Evolutionary conservation across 192 early-diverging fungal genomes (phyloP).

Genomic region (Funneliformis mosseae): DNA sequence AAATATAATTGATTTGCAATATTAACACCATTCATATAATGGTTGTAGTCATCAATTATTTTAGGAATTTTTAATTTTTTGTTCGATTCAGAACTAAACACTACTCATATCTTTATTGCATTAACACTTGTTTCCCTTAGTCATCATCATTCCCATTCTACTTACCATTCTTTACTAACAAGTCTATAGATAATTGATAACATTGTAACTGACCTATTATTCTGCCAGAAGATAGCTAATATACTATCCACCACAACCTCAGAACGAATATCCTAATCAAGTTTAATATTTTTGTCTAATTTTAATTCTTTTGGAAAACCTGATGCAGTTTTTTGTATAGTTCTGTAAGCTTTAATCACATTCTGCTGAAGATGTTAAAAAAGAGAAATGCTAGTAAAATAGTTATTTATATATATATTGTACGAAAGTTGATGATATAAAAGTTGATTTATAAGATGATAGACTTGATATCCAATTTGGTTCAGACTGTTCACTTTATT

Average conservation of each 20-base stretch:
- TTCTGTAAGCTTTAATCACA: not conserved
- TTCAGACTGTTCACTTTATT: not conserved
- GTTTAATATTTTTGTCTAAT: not conserved
- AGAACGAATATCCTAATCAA: not conserved
- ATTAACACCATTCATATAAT: no score
- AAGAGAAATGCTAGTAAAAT: not conserved
- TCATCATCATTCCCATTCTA: not conserved
- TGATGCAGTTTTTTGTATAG: not conserved
- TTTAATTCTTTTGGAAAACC: not conserved
- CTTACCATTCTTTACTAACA: not conserved
- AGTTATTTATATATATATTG: no score
- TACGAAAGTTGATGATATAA: not conserved
- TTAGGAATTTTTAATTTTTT: no score
- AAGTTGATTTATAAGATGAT: not conserved
- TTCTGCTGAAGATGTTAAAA: not conserved
- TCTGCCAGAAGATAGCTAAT: slow-evolving; percentile 11
- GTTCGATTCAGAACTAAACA: no score
- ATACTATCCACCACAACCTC: not conserved
- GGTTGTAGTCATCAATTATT: no score
- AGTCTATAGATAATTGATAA: not conserved
- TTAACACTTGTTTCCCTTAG: not conserved
- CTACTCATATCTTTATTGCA: not conserved
- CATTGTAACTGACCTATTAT: not conserved
- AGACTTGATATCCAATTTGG: no score
- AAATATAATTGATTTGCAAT: no score